These are phyloP conservation scores for Gaertneriomyces sp. DNA, from an alignment of 192 early-diverging fungal species.

Conservation along the genomic window DNA sequence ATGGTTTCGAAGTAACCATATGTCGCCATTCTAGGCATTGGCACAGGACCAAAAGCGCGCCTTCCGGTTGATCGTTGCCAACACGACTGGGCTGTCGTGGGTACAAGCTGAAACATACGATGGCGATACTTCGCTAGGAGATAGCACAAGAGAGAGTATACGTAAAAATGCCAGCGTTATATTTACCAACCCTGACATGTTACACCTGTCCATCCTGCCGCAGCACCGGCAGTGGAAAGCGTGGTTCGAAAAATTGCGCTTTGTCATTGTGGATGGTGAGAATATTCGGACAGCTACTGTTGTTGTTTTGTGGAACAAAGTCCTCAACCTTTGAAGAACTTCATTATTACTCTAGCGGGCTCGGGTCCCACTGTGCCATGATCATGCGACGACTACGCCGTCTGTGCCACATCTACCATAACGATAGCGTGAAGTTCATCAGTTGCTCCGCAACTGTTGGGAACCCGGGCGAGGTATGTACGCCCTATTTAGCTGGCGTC, in stretches of 20 bases:
- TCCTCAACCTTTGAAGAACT: slow-evolving; percentile 47
- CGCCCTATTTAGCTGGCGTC: not conserved
- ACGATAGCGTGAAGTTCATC: slow-evolving; percentile 52
- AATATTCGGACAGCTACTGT: not conserved
- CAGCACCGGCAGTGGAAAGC: slow-evolving; percentile 51
- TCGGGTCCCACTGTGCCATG: slow-evolving; percentile 65
- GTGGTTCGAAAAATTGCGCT: slow-evolving; percentile 51
- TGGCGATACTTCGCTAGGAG: slow-evolving; percentile 55
- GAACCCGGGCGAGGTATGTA: slow-evolving; percentile 46
- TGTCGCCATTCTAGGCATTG: slow-evolving; percentile 46
- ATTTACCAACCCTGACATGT: slow-evolving; percentile 81
- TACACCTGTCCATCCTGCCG: slow-evolving; percentile 69
- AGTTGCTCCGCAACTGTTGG: slow-evolving; percentile 72
- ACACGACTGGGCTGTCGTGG: slow-evolving; percentile 14
- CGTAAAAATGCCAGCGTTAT: slow-evolving; percentile 54
- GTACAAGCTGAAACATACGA: slow-evolving; percentile 54
- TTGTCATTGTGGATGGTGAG: slow-evolving; percentile 67
- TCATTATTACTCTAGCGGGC: slow-evolving; percentile 62
- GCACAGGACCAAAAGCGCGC: slow-evolving; percentile 72
- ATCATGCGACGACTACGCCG: slow-evolving; percentile 65
- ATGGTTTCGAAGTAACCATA: not conserved
- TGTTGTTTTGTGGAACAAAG: not conserved
- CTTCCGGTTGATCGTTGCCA: slow-evolving; percentile 35
- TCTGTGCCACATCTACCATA: slow-evolving; percentile 46
- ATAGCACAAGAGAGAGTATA: slow-evolving; percentile 41